Conservation (phyloP, 106 monocot genomes). For the Cymbidium sinense region DNA sequence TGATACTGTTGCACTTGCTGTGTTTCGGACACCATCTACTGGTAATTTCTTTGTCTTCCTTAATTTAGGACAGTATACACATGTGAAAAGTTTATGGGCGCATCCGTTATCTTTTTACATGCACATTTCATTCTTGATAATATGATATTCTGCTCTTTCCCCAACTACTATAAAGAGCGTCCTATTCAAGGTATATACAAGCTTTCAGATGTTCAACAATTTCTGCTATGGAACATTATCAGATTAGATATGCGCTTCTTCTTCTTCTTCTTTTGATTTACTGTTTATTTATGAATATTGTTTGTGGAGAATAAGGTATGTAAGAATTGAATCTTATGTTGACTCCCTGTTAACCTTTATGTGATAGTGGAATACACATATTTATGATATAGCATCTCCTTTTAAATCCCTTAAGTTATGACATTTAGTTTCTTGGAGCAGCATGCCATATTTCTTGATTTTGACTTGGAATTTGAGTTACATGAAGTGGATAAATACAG, state of each 20-base stretch:
- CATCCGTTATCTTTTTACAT: no score
- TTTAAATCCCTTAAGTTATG: not conserved
- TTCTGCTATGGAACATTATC: not conserved
- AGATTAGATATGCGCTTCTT: not conserved
- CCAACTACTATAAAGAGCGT: not conserved
- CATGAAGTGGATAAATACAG: no score
- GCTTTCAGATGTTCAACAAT: not conserved
- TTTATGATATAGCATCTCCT: no score
- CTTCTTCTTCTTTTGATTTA: not conserved
- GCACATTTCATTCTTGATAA: not conserved
- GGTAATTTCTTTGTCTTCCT: constrained; percentile 39
- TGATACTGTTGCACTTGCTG: constrained; percentile 81
- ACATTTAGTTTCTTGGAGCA: not conserved
- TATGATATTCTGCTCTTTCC: not conserved
- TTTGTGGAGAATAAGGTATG: not conserved
- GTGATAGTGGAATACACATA: not conserved
- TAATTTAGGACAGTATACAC: not conserved
- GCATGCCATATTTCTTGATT: no score
- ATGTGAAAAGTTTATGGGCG: not conserved
- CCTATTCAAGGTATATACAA: not conserved
- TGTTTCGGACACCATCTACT: constrained; percentile 61
- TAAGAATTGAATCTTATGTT: not conserved
- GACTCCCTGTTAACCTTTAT: not conserved
- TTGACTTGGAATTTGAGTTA: no score
- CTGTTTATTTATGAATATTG: not conserved